These are phyloP conservation scores for Yamadazyma kanchanaburiensis DNA, from an alignment of 1,139 yeast genomes.

Conservation along the genomic window DNA sequence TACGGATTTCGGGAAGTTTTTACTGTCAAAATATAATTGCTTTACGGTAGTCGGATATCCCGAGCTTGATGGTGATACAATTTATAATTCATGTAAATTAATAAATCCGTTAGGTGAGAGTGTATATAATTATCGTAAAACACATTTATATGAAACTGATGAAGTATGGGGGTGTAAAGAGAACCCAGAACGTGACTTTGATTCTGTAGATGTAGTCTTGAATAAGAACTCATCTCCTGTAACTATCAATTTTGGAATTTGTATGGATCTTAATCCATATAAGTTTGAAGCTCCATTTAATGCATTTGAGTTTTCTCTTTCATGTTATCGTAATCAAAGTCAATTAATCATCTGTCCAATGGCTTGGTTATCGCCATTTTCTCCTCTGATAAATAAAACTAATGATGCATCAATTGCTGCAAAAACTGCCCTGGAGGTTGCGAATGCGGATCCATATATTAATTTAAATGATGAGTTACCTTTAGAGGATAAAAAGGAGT, in stretches of 20 bases:
- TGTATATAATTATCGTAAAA: conserved; percentile 69
- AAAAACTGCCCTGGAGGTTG: background rate
- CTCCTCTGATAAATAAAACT: conserved; percentile 34
- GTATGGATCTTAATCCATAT: conserved; percentile 93
- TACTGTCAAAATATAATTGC: conserved; percentile 53
- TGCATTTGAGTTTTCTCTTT: conserved; percentile 65
- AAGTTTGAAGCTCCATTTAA: conserved; percentile 77
- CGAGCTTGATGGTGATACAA: conserved; percentile 37
- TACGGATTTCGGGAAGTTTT: conserved; percentile 52
- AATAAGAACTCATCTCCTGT: conserved; percentile 15
- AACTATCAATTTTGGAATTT: conserved; percentile 70
- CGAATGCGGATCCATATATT: background rate
- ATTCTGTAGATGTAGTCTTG: conserved; percentile 35
- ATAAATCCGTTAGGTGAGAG: conserved; percentile 57
- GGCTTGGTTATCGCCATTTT: conserved; percentile 75
- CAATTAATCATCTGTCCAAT: conserved; percentile 71
- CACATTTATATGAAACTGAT: conserved; percentile 77
- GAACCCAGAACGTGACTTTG: conserved; percentile 53
- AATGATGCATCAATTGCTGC: background rate
- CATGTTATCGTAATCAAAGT: conserved; percentile 46
- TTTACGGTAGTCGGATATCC: conserved; percentile 85
- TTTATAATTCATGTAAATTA: conserved; percentile 73
- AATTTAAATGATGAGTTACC: background rate
- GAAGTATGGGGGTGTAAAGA: conserved; percentile 78
- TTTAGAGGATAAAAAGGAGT: conserved; percentile 5